Evolutionary conservation across 148 eudicot species (phyloP).

Genomic region (Chenopodium berlandieri): DNA sequence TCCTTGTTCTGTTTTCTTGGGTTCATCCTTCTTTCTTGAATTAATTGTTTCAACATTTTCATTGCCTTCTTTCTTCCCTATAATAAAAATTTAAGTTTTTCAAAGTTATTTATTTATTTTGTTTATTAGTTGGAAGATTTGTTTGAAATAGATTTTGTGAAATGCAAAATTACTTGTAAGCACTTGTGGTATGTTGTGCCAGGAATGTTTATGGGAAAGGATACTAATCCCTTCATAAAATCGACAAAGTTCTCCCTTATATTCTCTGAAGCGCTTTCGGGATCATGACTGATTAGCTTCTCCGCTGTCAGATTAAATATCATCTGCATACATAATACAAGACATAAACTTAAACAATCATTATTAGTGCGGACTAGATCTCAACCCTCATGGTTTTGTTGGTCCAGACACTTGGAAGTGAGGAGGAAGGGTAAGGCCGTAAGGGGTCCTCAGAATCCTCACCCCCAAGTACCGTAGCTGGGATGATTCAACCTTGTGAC

Average conservation of each 20-base stretch:
- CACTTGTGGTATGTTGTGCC: slow-evolving; percentile 79
- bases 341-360: too few relatives aligned
- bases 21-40: slow-evolving; percentile 67
- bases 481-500: too few relatives aligned
- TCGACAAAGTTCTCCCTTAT: slow-evolving; percentile 60
- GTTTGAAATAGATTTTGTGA: neutral
- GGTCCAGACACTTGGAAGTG: too few relatives aligned
- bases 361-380: too few relatives aligned
- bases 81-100: neutral
- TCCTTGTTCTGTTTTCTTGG: slow-evolving; percentile 58
- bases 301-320: slow-evolving; percentile 75
- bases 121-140: neutral
- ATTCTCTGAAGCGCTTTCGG: slow-evolving; percentile 57
- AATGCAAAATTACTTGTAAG: slow-evolving; percentile 46
- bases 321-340: slow-evolving; percentile 55
- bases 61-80: slow-evolving; percentile 93
- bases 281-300: slow-evolving; percentile 70
- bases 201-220: slow-evolving; percentile 75
- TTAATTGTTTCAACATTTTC: slow-evolving; percentile 64
- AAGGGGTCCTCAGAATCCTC: too few relatives aligned
- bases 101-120: too few relatives aligned
- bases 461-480: too few relatives aligned
- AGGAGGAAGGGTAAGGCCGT: too few relatives aligned
- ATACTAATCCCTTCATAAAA: slow-evolving; percentile 70
- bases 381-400: too few relatives aligned